These are phyloP conservation scores for Podila verticillata DNA, from an alignment of 192 early-diverging fungal genomes.

Conservation along the genomic window DNA sequence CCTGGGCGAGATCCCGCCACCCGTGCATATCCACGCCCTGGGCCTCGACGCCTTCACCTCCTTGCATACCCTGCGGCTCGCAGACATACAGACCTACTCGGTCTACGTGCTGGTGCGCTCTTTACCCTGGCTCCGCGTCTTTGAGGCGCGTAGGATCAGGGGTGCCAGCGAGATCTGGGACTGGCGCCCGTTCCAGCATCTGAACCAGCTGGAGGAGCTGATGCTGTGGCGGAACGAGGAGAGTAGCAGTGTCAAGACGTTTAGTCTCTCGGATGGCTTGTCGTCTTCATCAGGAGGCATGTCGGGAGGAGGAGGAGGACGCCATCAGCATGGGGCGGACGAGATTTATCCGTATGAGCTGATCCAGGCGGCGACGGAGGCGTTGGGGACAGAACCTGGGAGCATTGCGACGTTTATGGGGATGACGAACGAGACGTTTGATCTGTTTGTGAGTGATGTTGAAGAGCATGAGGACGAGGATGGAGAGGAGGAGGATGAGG, in stretches of 20 bases:
- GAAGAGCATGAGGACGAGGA: too few relatives aligned
- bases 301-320: too few relatives aligned
- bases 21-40: slow-evolving; percentile 22
- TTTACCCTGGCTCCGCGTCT: slow-evolving; percentile 26
- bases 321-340: slow-evolving; percentile 18
- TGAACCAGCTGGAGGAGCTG: slow-evolving; percentile 15
- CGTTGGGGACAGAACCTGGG: slow-evolving; percentile 7
- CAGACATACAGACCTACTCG: slow-evolving; percentile 30
- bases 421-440: not conserved
- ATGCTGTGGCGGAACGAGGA: slow-evolving; percentile 39
- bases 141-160: slow-evolving; percentile 34
- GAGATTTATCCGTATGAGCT: slow-evolving; percentile 9
- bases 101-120: slow-evolving; percentile 30
- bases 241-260: slow-evolving; percentile 9
- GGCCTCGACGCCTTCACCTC: slow-evolving; percentile 22
- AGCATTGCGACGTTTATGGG: slow-evolving; percentile 4
- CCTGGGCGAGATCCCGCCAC: slow-evolving; percentile 20
- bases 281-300: slow-evolving; percentile 3
- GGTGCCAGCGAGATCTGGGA: slow-evolving; percentile 32
- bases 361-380: slow-evolving; percentile 19
- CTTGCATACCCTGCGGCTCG: slow-evolving; percentile 11
- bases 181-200: slow-evolving; percentile 26
- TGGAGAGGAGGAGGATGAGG: too few relatives aligned
- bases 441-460: too few relatives aligned
- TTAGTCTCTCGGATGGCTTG: too few relatives aligned